A percentile compares a stretch with the other conserved stretches of the same genome.
phyloP scores from a whole-genome alignment of 345 rosid genomes.

The Tarenaya hassleriana region DNA sequence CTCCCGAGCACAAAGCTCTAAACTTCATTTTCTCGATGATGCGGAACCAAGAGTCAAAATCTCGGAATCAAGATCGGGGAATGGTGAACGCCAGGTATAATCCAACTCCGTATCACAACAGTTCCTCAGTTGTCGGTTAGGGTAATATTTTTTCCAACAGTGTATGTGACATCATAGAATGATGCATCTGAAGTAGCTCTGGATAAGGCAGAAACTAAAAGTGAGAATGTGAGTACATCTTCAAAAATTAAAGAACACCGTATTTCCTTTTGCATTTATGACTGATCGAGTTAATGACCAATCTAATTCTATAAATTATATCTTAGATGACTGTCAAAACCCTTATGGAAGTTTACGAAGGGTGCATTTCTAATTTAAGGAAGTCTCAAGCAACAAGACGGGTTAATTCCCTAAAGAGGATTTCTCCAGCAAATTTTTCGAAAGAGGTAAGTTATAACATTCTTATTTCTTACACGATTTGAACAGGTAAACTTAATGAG shows the following conservation, averaged over 20 bases:
- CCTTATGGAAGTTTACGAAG: conserved; percentile 63
- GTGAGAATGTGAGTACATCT: conserved; percentile 46
- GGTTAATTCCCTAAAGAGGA: conserved; percentile 57
- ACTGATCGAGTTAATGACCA: not conserved
- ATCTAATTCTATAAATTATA: not conserved
- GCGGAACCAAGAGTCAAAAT: conserved; percentile 41
- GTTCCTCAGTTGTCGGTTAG: conserved; percentile 17
- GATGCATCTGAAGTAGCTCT: conserved; percentile 25
- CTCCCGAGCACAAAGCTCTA: not conserved
- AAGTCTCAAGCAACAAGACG: conserved; percentile 62
- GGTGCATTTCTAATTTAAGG: conserved; percentile 56
- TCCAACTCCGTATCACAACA: conserved; percentile 10
- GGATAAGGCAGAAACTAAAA: conserved; percentile 32
- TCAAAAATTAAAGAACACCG: no score
- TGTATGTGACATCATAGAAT: conserved; percentile 23
- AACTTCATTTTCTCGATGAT: conserved; percentile 24
- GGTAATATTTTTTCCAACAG: conserved; percentile 14
- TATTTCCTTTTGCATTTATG: no score
- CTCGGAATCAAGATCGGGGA: conserved; percentile 44
- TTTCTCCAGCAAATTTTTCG: conserved; percentile 86
- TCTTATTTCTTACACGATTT: not conserved
- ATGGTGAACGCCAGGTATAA: conserved; percentile 47
- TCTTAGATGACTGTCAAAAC: conserved; percentile 63
- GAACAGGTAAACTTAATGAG: conserved; percentile 2
- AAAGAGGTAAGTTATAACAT: conserved; percentile 59